Evolutionary conservation across 441 rosid genomes (phyloP).

Genomic region (Hypseocharis bilobata): DNA sequence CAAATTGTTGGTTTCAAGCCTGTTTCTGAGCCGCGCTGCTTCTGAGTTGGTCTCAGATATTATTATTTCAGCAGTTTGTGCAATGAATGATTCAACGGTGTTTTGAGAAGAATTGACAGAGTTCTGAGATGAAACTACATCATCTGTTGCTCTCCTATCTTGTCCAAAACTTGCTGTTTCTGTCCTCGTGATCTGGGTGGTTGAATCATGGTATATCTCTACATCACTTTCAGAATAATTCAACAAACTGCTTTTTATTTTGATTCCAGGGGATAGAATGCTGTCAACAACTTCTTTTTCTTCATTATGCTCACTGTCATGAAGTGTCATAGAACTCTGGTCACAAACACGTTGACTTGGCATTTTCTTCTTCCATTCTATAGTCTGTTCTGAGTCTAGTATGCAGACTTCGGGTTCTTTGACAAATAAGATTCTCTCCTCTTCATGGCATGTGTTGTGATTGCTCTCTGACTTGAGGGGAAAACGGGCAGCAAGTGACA

Average conservation of each 20-base stretch:
- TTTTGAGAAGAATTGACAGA: no score
- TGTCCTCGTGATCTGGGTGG: slow-evolving; percentile 23
- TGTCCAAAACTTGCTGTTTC: slow-evolving; percentile 21
- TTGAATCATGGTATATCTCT: slow-evolving; percentile 28
- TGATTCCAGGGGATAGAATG: slow-evolving; percentile 37
- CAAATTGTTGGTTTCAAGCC: slow-evolving; percentile 20
- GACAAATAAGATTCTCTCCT: slow-evolving; percentile 27
- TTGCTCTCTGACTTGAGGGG: slow-evolving; percentile 46
- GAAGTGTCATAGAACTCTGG: slow-evolving; percentile 35
- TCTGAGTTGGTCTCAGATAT: slow-evolving; percentile 43
- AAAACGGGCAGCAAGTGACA: slow-evolving; percentile 71
- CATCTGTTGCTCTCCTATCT: slow-evolving; percentile 19
- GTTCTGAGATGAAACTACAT: no score
- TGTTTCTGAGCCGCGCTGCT: slow-evolving; percentile 28
- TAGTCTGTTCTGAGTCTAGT: slow-evolving; percentile 28
- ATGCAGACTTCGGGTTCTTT: slow-evolving; percentile 60
- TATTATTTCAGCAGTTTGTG: slow-evolving; percentile 45
- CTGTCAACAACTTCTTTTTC: slow-evolving; percentile 46
- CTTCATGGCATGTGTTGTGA: slow-evolving; percentile 19
- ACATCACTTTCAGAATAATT: slow-evolving; percentile 22
- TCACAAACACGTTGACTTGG: slow-evolving; percentile 24
- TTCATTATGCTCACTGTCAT: slow-evolving; percentile 35
- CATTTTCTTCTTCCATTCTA: slow-evolving; percentile 37
- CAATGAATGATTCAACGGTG: no score
- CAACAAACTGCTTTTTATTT: slow-evolving; percentile 25